Evolutionary conservation across 257 asterid species (phyloP).

Genomic region (Galeopsis tetrahit): DNA sequence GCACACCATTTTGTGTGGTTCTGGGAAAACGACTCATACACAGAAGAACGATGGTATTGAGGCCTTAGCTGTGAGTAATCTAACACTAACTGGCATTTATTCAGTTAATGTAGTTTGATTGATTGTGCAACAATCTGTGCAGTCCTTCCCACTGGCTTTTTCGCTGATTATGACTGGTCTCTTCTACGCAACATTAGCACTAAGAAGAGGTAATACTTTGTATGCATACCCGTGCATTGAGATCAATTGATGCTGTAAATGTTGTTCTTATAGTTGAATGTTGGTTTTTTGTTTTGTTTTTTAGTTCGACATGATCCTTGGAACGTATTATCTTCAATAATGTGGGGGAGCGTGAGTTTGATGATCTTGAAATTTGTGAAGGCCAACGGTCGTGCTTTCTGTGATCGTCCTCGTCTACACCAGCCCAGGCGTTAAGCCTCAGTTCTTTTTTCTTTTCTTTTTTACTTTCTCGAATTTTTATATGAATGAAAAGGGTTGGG

Average conservation of each 20-base stretch:
- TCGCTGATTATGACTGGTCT: slow-evolving; percentile 61
- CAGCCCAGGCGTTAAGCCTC: slow-evolving; percentile 58
- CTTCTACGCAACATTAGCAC: slow-evolving; percentile 58
- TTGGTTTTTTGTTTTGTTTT: slow-evolving; percentile 7
- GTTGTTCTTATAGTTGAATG: neutral
- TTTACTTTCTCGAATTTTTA: no score
- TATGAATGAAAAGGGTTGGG: no score
- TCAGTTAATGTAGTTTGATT: neutral
- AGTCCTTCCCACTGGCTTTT: slow-evolving; percentile 86
- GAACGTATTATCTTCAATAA: slow-evolving; percentile 63
- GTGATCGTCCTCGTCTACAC: slow-evolving; percentile 87
- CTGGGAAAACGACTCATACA: slow-evolving; percentile 48
- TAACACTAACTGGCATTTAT: neutral
- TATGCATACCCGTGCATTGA: neutral
- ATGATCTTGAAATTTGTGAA: slow-evolving; percentile 63
- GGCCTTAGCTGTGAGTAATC: slow-evolving; percentile 67
- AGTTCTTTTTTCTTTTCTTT: neutral
- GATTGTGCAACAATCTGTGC: slow-evolving; percentile 38
- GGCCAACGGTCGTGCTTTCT: slow-evolving; percentile 77
- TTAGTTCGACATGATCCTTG: slow-evolving; percentile 62
- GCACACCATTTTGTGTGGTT: slow-evolving; percentile 55
- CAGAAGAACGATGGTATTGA: slow-evolving; percentile 61
- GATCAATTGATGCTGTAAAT: neutral
- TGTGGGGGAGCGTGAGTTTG: slow-evolving; percentile 83
- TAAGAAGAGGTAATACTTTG: slow-evolving; percentile 67